phyloP scores from a whole-genome alignment of 305 asterid genomes.

The Rubia peregrina region DNA sequence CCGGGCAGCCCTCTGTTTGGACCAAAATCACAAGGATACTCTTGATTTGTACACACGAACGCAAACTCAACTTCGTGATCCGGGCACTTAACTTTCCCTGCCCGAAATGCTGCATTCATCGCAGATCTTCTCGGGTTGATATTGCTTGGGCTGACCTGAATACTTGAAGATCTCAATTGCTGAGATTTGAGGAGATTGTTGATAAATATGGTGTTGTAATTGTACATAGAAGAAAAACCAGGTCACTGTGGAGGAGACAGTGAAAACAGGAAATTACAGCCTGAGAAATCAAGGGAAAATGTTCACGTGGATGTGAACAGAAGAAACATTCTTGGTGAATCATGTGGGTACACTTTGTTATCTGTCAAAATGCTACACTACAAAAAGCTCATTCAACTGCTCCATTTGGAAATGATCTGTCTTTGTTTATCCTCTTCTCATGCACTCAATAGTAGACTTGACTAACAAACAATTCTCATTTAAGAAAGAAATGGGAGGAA shows the following conservation, averaged over 20 bases:
- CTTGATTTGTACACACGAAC: conserved; percentile 43
- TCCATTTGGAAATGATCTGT: conserved; percentile 6
- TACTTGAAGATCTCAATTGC: conserved; percentile 5
- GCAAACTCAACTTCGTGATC: conserved; percentile 24
- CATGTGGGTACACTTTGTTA: conserved; percentile 15
- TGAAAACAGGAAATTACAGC: conserved; percentile 1
- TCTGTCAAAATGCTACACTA: conserved; percentile 8
- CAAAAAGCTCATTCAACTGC: conserved; percentile 9
- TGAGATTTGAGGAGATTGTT: conserved; percentile 3
- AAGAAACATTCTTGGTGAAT: conserved; percentile 6
- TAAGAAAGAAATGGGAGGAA: neutral
- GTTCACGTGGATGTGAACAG: conserved; percentile 3
- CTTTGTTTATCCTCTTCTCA: conserved; percentile 2
- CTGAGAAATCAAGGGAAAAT: neutral
- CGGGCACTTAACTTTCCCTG: neutral
- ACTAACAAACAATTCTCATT: neutral
- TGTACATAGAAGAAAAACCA: conserved; percentile 15
- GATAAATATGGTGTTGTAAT: conserved; percentile 3
- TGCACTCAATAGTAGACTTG: conserved; percentile 6
- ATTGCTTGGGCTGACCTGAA: conserved; percentile 17
- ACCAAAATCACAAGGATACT: conserved; percentile 51
- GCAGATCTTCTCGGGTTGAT: conserved; percentile 11
- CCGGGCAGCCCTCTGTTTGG: conserved; percentile 63
- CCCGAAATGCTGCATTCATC: neutral
- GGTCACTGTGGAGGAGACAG: conserved; percentile 4